Percentiles rank a stretch among this genome's conserved stretches.
Conservation (phyloP, 495 filamentous ascomycete genomes). For the Lophium mytilinum region DNA sequence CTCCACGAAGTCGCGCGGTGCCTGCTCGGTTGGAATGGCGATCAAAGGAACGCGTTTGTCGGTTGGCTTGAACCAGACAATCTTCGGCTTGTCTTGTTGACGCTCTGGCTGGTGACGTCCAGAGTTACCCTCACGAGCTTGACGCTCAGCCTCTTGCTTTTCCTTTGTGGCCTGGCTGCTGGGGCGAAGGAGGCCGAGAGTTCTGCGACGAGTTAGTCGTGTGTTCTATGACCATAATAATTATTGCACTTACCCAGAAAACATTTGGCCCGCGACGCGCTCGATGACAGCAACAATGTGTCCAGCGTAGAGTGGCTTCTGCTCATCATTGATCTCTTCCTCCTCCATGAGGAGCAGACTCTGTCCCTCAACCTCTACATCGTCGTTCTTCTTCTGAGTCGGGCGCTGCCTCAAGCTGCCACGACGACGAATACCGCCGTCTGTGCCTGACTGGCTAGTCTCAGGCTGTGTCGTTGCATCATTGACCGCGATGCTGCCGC, state of each 20-base stretch:
- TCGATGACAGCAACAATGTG: slow-evolving; percentile 97
- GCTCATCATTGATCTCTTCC: slow-evolving; percentile 96
- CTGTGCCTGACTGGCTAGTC: slow-evolving; percentile 50
- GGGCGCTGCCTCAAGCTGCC: slow-evolving; percentile 93
- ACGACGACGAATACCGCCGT: slow-evolving; percentile 80
- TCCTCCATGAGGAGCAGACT: slow-evolving; percentile 94
- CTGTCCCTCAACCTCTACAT: slow-evolving; percentile 97
- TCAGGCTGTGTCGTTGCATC: slow-evolving; percentile 59
- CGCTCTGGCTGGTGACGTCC: slow-evolving; percentile 73
- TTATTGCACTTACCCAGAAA: slow-evolving; percentile 58
- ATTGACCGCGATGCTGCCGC: slow-evolving; percentile 59
- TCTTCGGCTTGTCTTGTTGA: slow-evolving; percentile 95
- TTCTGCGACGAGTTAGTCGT: slow-evolving; percentile 36
- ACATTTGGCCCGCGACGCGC: slow-evolving; percentile 96
- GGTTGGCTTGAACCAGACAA: slow-evolving; percentile 99
- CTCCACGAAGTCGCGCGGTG: slow-evolving; percentile 95
- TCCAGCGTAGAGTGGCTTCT: slow-evolving; percentile 93
- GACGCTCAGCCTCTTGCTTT: slow-evolving; percentile 95
- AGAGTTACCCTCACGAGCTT: slow-evolving; percentile 73
- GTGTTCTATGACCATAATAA: neutral
- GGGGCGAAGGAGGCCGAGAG: slow-evolving; percentile 82
- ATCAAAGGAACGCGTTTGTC: slow-evolving; percentile 98
- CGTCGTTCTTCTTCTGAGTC: slow-evolving; percentile 99
- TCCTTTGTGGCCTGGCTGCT: slow-evolving; percentile 99
- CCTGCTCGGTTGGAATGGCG: slow-evolving; percentile 96